Base-by-base conservation (phyloP, 495 filamentous ascomycete genomes). In the Annulohypoxylon nitens region DNA sequence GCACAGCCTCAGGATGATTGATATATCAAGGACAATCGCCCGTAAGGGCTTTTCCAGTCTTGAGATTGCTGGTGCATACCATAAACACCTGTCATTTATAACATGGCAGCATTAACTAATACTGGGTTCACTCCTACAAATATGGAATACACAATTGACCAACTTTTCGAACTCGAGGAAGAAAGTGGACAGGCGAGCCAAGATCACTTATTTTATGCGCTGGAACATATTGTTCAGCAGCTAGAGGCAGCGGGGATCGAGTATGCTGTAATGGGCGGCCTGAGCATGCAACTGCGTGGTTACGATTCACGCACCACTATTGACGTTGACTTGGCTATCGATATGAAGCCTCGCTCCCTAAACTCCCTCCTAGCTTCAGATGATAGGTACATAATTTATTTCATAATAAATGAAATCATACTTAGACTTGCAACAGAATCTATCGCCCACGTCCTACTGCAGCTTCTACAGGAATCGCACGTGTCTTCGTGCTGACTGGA, bases 111-210 rank as follows among this genome's bases (percentile, higher is more conserved):
- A 23, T 58, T 16, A 11, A 9, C 54, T 16, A 39, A 14, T 16
- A 39, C 33, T 4, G 25, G 4, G 34, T 23, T 25, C 8, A 11
- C 33, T 14, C 34, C 33, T 39, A 25, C n/a, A 25, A 20, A 34
- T 10, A 36, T 58, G 34, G 33, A 58, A 6, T 58, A 58, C 2
- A 20, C 54, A 4, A 39, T 37, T 25, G 54, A 58, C 20, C 54
- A 58, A 12, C 54, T 58, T 39, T 58, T 58, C 12, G 54, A 58
- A 39, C 54, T 58, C n/a, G 54, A 58, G n/a, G 54, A 58, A 58
- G 30, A 58, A 23, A 37, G 33, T 39, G 54, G 34, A 10, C n/a
- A 37, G 23, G 54, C 54, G 26, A 58, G 33, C 14, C 33, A 39
- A 25, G 34, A 58, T 9, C 18, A 58, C 34, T 16, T 58, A 11